Percentiles rank a stretch among this genome's conserved stretches.
phyloP scores from a whole-genome alignment of 2,329 filamentous ascomycete species.

The Pseudopithomyces chartarum region DNA sequence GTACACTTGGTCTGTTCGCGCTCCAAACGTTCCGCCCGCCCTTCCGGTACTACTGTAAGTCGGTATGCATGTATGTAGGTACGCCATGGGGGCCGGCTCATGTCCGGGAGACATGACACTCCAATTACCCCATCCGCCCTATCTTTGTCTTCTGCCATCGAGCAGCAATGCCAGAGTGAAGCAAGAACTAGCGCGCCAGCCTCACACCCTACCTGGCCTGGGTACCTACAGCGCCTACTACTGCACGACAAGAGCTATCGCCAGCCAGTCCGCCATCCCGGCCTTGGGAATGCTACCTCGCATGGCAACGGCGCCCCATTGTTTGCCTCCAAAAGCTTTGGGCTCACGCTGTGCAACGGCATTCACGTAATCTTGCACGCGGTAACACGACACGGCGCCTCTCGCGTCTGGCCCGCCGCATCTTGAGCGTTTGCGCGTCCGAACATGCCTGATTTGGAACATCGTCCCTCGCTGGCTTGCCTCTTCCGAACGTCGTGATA shows the following conservation, averaged over 20 bases:
- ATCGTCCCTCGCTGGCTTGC: conserved; percentile 20
- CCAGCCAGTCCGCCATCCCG: conserved; percentile 23
- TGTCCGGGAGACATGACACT: conserved; percentile 25
- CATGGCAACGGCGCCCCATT: conserved; percentile 17
- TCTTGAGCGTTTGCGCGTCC: conserved; percentile 22
- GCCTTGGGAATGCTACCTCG: conserved; percentile 22
- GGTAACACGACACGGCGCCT: conserved; percentile 15
- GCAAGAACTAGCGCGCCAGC: conserved; percentile 7
- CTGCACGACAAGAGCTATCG: conserved; percentile 22
- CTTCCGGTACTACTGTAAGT: conserved; percentile 17
- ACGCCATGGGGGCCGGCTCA: conserved; percentile 24
- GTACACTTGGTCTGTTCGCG: conserved; percentile 5
- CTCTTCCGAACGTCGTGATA: conserved; percentile 23
- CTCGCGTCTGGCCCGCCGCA: conserved; percentile 9
- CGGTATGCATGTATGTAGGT: too few relatives aligned
- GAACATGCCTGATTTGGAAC: conserved; percentile 24
- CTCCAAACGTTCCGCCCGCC: conserved; percentile 17
- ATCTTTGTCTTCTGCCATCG: conserved; percentile 2
- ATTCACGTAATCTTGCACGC: conserved; percentile 18
- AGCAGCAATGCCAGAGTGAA: conserved; percentile 16
- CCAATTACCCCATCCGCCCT: conserved; percentile 13
- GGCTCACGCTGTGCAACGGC: conserved; percentile 22
- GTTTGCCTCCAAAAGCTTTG: conserved; percentile 16
- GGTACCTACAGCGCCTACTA: conserved; percentile 2
- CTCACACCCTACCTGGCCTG: conserved; percentile 8